Percentiles rank a stretch among this genome's conserved stretches.
These are phyloP conservation scores for Panicum virgatum DNA, from an alignment of 202 grass and related monocot genomes.

Conservation along the genomic window DNA sequence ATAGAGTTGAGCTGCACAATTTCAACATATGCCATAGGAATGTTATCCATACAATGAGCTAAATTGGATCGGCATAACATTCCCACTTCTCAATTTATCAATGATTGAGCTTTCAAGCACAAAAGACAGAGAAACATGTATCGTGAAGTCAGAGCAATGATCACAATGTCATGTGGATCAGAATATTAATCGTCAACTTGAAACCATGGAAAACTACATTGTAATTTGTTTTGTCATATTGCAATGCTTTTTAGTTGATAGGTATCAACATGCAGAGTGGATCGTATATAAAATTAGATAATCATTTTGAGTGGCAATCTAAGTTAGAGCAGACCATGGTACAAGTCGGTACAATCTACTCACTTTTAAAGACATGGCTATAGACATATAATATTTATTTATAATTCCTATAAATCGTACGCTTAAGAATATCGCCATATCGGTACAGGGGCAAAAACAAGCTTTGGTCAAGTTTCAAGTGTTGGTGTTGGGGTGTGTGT, in stretches of 20 bases:
- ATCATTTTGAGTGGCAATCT: conserved; percentile 12
- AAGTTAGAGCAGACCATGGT: conserved; percentile 4
- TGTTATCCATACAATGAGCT: conserved; percentile 28
- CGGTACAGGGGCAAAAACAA: neutral
- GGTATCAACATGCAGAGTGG: neutral
- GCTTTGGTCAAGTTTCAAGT: neutral
- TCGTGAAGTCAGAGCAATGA: conserved; percentile 8
- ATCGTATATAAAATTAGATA: neutral
- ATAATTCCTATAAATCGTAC: conserved; percentile 8
- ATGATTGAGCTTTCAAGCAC: conserved; percentile 13
- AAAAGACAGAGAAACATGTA: conserved; percentile 14
- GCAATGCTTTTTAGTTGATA: conserved; percentile 22
- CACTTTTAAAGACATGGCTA: conserved; percentile 4
- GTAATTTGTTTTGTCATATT: conserved; percentile 7
- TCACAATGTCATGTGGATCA: neutral
- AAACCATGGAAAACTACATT: conserved; percentile 8
- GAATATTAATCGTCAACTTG: neutral
- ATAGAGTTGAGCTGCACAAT: too few relatives aligned
- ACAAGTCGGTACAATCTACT: conserved; percentile 19
- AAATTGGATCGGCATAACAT: conserved; percentile 14
- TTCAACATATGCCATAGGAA: conserved; percentile 15
- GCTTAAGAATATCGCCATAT: neutral
- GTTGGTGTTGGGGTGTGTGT: neutral
- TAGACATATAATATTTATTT: neutral
- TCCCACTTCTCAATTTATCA: neutral